Base-by-base conservation (phyloP, 129 eudicot genomes). In the Tagetes patula region DNA sequence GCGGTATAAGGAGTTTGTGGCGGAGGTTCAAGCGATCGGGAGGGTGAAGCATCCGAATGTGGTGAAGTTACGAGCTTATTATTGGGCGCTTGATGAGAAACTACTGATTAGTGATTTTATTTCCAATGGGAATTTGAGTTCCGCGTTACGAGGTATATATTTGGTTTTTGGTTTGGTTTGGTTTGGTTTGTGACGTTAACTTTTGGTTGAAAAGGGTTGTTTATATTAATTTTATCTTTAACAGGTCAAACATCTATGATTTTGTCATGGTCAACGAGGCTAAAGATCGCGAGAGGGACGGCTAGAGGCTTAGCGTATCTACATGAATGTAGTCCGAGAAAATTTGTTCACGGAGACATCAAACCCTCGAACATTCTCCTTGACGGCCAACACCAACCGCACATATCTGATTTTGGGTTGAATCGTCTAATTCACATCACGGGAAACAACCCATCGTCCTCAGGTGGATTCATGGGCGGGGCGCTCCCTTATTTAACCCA, bases 61-160 rank as follows among this genome's bases (percentile, higher is more conserved):
- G 69, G 99, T 95, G 48, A 95, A 83, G 78, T 71, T 95, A 83
- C 78, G 99, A 72, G 99, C 97, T 60, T 90, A 95, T 80, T 95
- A 95, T 73, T 95, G 99, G 99, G 99, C 97, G n/a, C 91, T 91
- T 8, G 99, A 95, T 71, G 99, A 95, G 68, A 95, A 95, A 78
- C 88, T 95, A 63, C 84, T 95, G 39, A 88, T 95, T 11, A 91
- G 97, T 65, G 99, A 95, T 46, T 95, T 88, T 82, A 87, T 95
- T 69, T 90, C 96, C 12, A 95, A 95, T 71, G 99, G 99, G 74
- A 95, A 82, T 79, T 83, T 95, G 89, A 85, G 91, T 84, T 82
- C 88, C 34, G 99, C 96, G 4, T 79, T 95, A 55, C 82, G 83
- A 4, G 99, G 99, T 90, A 78, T 41, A 73, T 65, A 55, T 63